phyloP scores from a whole-genome alignment of 352 stramenopile species.

The Pythium biforme region DNA sequence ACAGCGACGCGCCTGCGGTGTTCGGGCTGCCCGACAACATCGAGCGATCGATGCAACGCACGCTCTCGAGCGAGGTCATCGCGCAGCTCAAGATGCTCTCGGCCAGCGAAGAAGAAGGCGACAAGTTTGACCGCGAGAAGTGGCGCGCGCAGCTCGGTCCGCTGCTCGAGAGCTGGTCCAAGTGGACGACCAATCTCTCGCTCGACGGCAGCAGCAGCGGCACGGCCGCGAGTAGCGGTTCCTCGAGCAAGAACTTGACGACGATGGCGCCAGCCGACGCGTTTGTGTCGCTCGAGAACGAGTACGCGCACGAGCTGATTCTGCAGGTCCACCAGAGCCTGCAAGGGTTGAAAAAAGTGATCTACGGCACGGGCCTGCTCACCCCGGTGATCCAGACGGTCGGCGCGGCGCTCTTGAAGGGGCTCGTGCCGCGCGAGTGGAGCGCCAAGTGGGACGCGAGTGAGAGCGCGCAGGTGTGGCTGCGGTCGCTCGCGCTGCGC shows the following conservation, averaged over 20 bases:
- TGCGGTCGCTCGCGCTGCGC: constrained; percentile 77
- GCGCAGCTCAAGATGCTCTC: constrained; percentile 84
- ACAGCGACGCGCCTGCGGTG: constrained; percentile 72
- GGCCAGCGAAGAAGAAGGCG: constrained; percentile 48
- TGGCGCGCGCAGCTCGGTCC: constrained; percentile 88
- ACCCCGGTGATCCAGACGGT: constrained; percentile 87
- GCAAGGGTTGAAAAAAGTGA: constrained; percentile 82
- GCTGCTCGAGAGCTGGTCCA: constrained; percentile 89
- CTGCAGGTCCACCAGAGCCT: constrained; percentile 73
- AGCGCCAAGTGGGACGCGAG: constrained; percentile 80
- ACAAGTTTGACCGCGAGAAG: constrained; percentile 90
- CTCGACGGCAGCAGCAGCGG: constrained; percentile 37
- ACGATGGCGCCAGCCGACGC: constrained; percentile 76
- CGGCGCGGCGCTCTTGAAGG: constrained; percentile 70
- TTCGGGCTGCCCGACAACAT: constrained; percentile 95
- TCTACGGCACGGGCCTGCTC: constrained; percentile 90
- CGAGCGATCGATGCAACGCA: constrained; percentile 92
- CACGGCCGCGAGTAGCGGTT: constrained; percentile 9
- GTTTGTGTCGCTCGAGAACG: constrained; percentile 91
- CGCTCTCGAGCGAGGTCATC: constrained; percentile 80
- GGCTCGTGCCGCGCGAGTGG: constrained; percentile 78
- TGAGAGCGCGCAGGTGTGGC: constrained; percentile 70
- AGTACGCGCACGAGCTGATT: constrained; percentile 71
- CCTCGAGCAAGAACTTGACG: constrained; percentile 34
- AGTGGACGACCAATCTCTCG: constrained; percentile 66